A percentile compares a stretch with the other conserved stretches of the same genome.
phyloP scores from a whole-genome alignment of 2,329 filamentous ascomycete genomes.

The Fusarium sp. region DNA sequence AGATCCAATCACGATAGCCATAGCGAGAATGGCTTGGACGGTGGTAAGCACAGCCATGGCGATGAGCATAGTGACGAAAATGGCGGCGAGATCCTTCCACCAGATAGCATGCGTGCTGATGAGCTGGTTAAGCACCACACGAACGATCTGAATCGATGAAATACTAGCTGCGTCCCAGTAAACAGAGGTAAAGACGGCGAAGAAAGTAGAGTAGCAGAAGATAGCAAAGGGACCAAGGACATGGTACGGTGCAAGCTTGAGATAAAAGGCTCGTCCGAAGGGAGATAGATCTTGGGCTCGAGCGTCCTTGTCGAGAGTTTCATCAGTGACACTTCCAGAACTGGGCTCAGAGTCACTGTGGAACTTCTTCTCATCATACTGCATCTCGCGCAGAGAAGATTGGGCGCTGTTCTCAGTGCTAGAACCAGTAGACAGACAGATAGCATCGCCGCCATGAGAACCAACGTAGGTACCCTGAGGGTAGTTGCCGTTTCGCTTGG shows the following conservation, averaged over 20 bases:
- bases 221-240: not conserved
- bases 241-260: conserved; percentile 4
- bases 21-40: not conserved
- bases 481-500: not conserved
- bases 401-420: not conserved
- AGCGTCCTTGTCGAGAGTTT: not conserved
- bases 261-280: conserved; percentile 10
- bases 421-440: not conserved
- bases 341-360: not conserved
- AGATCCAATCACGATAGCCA: not conserved
- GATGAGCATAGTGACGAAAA: conserved; percentile 1
- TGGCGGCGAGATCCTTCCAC: conserved; percentile 6
- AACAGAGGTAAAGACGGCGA: not conserved
- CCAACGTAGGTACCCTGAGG: not conserved
- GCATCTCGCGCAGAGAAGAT: not conserved
- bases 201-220: conserved; percentile 6
- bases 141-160: conserved; percentile 4
- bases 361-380: not conserved
- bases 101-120: not conserved
- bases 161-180: conserved; percentile 16
- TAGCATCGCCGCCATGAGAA: not conserved
- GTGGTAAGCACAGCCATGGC: not conserved
- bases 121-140: not conserved
- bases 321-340: not conserved
- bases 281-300: not conserved